Evolutionary conservation across 2,329 filamentous ascomycete genomes (phyloP), one percentile per base, ranked within the genome.

Genomic region (Fusarium sp.): DNA sequence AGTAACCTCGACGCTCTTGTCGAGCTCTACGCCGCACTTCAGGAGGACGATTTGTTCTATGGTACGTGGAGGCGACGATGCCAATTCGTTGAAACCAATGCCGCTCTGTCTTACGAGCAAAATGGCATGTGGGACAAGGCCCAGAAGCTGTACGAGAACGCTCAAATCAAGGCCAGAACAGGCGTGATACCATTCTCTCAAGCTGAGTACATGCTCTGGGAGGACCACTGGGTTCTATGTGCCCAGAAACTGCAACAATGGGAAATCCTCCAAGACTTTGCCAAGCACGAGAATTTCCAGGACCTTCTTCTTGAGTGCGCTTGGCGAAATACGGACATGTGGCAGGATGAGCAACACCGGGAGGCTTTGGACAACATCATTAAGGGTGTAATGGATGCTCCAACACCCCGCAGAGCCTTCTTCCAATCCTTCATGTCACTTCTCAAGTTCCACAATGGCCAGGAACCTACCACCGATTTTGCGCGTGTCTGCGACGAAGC

Each of bases 81-180:
- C 79, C 94, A 97, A 72, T 99, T 97, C 77, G 92, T 99, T 8
- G 97, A 99, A 83, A 98, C 95, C 11, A 99, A 99, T 77, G 94
- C 96, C 16, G 96, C 95, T 3, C 85, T 99, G 10, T 99, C 96
- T 0, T 99, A 98, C 75, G 97, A 99, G 82, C 97, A 99, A 79
- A 97, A 97, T 75, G 96, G 96, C 50, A 97, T 98, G 89, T 99
- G 96, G 97, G 96, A 99, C 76, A 98, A 98, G 81, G 95, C 97
- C 2, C 97, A 99, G 82, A 92, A 93, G 77, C 91, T 98, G 83
- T 99, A 98, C 79, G 96, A 99, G 80, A 91, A 91, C 59, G 96
- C 97, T 1, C 97, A 99, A 80, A 94, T 99, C 79, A 99, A 98
- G 80, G 96, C 97, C 46, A 90, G 97, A 49, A 98, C 95, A 1